Evolutionary conservation across 2,329 filamentous ascomycete species (phyloP).

Genomic region (Capronia americana): DNA sequence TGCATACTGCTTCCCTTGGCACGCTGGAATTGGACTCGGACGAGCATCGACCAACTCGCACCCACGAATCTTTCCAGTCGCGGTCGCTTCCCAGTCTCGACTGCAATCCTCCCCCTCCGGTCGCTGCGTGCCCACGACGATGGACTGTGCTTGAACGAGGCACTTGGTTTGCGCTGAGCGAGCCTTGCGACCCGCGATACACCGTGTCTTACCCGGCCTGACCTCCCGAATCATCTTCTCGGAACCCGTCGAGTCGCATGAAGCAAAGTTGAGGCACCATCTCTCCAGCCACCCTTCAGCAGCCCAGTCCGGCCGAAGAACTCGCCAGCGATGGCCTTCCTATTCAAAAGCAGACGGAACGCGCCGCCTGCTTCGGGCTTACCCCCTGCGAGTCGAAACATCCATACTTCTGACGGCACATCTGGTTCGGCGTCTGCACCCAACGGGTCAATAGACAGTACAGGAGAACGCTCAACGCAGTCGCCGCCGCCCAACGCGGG

Average conservation of each 20-base stretch:
- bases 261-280: background rate
- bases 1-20: conserved; percentile 30
- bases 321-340: conserved; percentile 68
- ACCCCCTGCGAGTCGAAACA: conserved; percentile 62
- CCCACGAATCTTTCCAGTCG: conserved; percentile 6
- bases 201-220: conserved; percentile 23
- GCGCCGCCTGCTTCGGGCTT: conserved; percentile 47
- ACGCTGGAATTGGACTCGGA: conserved; percentile 18
- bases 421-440: conserved; percentile 58
- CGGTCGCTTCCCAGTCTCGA: conserved; percentile 12
- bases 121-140: conserved; percentile 19
- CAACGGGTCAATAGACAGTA: conserved; percentile 52
- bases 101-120: background rate
- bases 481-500: conserved; percentile 35
- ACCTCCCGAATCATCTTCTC: conserved; percentile 8
- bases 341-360: conserved; percentile 80
- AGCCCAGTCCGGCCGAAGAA: background rate
- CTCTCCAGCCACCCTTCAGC: conserved; percentile 3
- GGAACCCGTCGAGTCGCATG: conserved; percentile 20
- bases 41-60: conserved; percentile 29
- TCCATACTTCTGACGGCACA: conserved; percentile 62
- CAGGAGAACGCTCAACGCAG: conserved; percentile 32
- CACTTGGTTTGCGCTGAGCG: conserved; percentile 22
- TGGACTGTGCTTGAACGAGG: conserved; percentile 31
- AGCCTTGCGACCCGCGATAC: conserved; percentile 20